Percentiles rank a stretch among this genome's conserved stretches.
Conservation (phyloP, 2,329 filamentous ascomycete species). For the Xylariaceae sp. region DNA sequence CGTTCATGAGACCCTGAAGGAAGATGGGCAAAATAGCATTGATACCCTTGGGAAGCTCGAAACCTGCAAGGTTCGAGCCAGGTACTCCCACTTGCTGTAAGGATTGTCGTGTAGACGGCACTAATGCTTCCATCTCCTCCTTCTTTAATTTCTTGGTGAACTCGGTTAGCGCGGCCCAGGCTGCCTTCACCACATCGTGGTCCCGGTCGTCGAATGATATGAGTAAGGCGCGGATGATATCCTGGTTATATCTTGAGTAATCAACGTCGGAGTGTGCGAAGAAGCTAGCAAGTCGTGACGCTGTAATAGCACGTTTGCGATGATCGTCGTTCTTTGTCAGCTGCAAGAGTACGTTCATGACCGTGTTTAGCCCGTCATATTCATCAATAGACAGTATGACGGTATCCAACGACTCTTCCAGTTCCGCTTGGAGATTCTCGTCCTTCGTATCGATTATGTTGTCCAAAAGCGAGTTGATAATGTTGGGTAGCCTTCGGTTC, state of each 20-base stretch:
- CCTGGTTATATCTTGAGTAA: conserved; percentile 92
- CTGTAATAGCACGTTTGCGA: conserved; percentile 69
- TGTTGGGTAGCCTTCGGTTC: conserved; percentile 81
- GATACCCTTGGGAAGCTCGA: conserved; percentile 91
- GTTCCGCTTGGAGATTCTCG: conserved; percentile 63
- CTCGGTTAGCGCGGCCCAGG: conserved; percentile 80
- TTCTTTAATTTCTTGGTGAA: conserved; percentile 88
- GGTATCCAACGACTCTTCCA: conserved; percentile 77
- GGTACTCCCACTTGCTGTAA: conserved; percentile 84
- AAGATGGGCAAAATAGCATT: conserved; percentile 95
- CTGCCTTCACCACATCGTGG: conserved; percentile 74
- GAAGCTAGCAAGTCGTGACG: conserved; percentile 77
- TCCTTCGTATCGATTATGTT: conserved; percentile 77
- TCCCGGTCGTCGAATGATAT: conserved; percentile 90
- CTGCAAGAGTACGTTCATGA: conserved; percentile 87
- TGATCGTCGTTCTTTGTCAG: conserved; percentile 93
- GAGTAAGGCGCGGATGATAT: conserved; percentile 84
- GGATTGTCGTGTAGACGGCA: conserved; percentile 77
- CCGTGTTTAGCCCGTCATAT: conserved; percentile 88
- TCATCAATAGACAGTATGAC: conserved; percentile 92
- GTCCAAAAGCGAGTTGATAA: conserved; percentile 91
- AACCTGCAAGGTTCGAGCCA: conserved; percentile 79
- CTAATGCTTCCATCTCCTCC: conserved; percentile 95
- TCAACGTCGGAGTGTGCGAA: conserved; percentile 76
- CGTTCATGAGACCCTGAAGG: conserved; percentile 96